Base-by-base conservation (phyloP, 768 basidiomycete species). In the Termitomyces bulborhizus region DNA sequence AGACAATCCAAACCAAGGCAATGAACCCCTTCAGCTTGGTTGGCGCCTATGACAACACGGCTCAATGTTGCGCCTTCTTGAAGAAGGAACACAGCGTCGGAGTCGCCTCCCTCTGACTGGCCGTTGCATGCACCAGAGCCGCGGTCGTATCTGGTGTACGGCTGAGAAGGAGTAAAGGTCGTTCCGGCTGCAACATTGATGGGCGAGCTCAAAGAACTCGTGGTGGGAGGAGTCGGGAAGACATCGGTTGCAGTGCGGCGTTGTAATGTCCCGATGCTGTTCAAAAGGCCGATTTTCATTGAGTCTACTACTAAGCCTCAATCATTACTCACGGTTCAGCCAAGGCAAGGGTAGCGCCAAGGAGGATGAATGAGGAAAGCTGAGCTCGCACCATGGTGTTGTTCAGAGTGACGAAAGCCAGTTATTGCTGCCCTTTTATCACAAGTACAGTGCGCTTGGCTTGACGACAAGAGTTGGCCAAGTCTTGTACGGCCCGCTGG, bases 11-110 rank as follows among this genome's bases (percentile, higher is more conserved):
- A 54, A 71, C 71, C 71, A 49, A 73, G 67, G 60, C 73, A 74
- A 55, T 75, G 73, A 44, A 74, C 63, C 45, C 74, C 74, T 51
- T 76, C 74, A 42, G 70, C 63, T 54, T 75, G 74, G 62, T 74
- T 71, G 27, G 69, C 63, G 3, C 74, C 74, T 52, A 76, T 75
- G 21, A 69, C 65, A 37, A 76, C 73, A 24, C 66, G 67, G 50
- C 70, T 74, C 41, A 74, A 62, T 6, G 72, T 74, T 8, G 72
- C 74, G 32, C 74, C 74, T 40, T 72, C 68, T 45, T 73, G 59
- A 16, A 76, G 65, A 21, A 75, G 52, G 64, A 76, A 76, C 21
- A 75, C 73, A 15, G 73, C 72, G 39, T 70, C 73, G 6, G 70
- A 53, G 47, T 75, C 71, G 27, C 74, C 74, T 31, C 71, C 72